Evolutionary conservation across 2,329 filamentous ascomycete species (phyloP).

Genomic region (Venturia nashicola): DNA sequence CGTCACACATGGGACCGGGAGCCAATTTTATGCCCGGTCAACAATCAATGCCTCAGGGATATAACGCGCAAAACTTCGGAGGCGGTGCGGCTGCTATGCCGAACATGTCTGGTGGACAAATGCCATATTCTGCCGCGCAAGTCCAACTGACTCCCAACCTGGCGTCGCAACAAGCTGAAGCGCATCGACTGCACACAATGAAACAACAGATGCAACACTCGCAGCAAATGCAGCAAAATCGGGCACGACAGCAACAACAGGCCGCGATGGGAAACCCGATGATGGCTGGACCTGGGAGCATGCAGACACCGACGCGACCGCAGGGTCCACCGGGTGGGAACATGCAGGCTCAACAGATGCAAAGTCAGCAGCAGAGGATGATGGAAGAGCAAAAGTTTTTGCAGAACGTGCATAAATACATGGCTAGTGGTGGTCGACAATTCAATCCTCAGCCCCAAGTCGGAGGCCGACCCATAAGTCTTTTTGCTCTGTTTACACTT

Average conservation of each 20-base stretch:
- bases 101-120: conserved; percentile 18
- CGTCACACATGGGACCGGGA: conserved; percentile 20
- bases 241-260: conserved; percentile 21
- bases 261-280: conserved; percentile 24
- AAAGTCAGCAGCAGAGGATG: conserved; percentile 12
- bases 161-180: conserved; percentile 29
- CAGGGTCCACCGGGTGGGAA: conserved; percentile 4
- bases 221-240: conserved; percentile 39
- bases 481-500: conserved; percentile 65
- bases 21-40: conserved; percentile 17
- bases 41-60: conserved; percentile 20
- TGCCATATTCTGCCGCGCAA: not conserved
- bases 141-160: conserved; percentile 6
- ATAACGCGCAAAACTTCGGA: conserved; percentile 24
- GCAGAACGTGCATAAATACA: conserved; percentile 65
- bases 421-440: conserved; percentile 58
- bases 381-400: conserved; percentile 30
- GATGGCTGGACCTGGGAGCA: conserved; percentile 19
- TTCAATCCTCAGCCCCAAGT: conserved; percentile 66
- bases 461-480: conserved; percentile 58
- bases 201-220: conserved; percentile 62
- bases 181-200: conserved; percentile 76
- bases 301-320: conserved; percentile 18
- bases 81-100: conserved; percentile 19
- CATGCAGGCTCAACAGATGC: not conserved